These are phyloP conservation scores for Narthecium ossifragum DNA, from an alignment of 106 monocot genomes.

Conservation along the genomic window DNA sequence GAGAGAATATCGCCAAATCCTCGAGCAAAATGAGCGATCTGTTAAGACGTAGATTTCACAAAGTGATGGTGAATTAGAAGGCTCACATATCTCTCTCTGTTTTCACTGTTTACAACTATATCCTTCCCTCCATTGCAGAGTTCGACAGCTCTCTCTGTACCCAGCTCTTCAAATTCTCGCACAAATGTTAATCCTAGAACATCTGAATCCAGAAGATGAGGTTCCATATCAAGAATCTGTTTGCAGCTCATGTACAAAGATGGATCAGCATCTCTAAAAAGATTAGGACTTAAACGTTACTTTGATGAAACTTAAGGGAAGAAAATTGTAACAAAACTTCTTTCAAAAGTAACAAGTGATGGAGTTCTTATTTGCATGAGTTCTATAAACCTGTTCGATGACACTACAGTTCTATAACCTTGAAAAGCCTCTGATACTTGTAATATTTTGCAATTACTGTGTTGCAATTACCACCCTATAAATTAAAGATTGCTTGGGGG, in stretches of 20 bases:
- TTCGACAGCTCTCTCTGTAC: constrained; percentile 40
- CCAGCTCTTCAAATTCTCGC: constrained; percentile 49
- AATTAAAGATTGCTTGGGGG: too few relatives aligned
- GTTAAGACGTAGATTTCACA: constrained; percentile 39
- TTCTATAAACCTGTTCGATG: too few relatives aligned
- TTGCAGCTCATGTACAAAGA: constrained; percentile 59
- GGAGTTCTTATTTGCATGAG: too few relatives aligned
- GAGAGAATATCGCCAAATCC: constrained; percentile 59
- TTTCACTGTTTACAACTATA: constrained; percentile 62
- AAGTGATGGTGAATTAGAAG: constrained; percentile 50
- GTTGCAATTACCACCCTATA: too few relatives aligned
- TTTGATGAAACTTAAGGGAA: too few relatives aligned
- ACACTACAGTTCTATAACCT: too few relatives aligned
- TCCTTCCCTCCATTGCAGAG: constrained; percentile 76
- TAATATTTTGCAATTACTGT: too few relatives aligned
- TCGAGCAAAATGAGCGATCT: constrained; percentile 33
- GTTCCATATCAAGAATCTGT: constrained; percentile 72
- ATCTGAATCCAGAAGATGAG: constrained; percentile 57
- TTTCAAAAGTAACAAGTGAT: too few relatives aligned
- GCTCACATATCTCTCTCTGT: constrained; percentile 42
- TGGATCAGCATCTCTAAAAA: constrained; percentile 71
- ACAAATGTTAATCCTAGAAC: constrained; percentile 59
- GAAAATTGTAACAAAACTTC: too few relatives aligned
- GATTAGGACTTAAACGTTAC: too few relatives aligned
- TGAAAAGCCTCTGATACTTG: too few relatives aligned